phyloP scores from a whole-genome alignment of 768 basidiomycete genomes.

The Naganishia vaughanmartiniae region DNA sequence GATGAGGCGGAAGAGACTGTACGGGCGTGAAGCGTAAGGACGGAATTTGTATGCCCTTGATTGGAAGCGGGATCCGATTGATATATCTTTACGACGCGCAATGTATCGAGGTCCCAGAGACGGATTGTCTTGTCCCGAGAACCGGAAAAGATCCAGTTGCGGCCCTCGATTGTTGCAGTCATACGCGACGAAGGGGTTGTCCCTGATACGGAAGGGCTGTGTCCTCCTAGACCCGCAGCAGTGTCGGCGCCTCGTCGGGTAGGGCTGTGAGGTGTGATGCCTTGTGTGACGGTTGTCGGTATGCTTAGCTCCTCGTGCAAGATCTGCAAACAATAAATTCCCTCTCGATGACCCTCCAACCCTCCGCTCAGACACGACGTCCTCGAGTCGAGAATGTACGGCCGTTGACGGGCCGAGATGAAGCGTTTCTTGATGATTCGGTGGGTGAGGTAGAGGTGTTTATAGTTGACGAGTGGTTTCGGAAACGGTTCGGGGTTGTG shows the following conservation, averaged over 20 bases:
- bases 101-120: constrained; percentile 40
- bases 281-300: neutral
- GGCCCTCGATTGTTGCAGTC: constrained; percentile 29
- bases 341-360: constrained; percentile 46
- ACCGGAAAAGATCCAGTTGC: constrained; percentile 48
- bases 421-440: constrained; percentile 36
- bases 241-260: constrained; percentile 10
- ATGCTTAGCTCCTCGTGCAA: constrained; percentile 41
- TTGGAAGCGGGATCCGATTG: constrained; percentile 25
- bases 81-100: constrained; percentile 46
- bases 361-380: constrained; percentile 43
- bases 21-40: constrained; percentile 34
- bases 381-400: constrained; percentile 39
- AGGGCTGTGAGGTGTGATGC: constrained; percentile 7
- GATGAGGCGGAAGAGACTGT: neutral
- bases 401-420: constrained; percentile 20
- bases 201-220: constrained; percentile 6
- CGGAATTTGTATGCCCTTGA: constrained; percentile 43
- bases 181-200: neutral
- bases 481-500: constrained; percentile 38
- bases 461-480: constrained; percentile 43
- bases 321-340: constrained; percentile 45
- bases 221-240: neutral
- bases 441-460: constrained; percentile 44
- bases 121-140: constrained; percentile 48